Percentiles rank a stretch among this genome's conserved stretches.
These are phyloP conservation scores for Schizophyllum amplum DNA, from an alignment of 1,284 basidiomycete species.

Conservation along the genomic window DNA sequence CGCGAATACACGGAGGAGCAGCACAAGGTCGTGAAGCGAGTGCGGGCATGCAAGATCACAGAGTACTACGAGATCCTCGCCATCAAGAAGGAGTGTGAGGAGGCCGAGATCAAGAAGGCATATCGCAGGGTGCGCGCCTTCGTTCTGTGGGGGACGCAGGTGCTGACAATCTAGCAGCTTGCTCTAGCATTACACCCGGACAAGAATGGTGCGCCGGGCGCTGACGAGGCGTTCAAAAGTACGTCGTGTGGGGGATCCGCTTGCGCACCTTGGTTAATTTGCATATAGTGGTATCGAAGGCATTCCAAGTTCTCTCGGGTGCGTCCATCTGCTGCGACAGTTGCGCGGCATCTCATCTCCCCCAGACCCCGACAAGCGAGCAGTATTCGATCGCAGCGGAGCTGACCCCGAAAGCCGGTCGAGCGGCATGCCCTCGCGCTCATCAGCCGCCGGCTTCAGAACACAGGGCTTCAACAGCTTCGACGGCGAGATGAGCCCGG, in stretches of 20 bases:
- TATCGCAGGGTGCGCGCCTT: slow-evolving; percentile 79
- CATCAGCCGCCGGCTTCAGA: slow-evolving; percentile 30
- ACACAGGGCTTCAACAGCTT: slow-evolving; percentile 37
- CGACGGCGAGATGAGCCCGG: slow-evolving; percentile 86
- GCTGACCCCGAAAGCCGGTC: slow-evolving; percentile 81
- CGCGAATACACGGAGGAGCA: slow-evolving; percentile 87
- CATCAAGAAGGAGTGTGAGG: slow-evolving; percentile 80
- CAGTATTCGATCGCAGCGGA: slow-evolving; percentile 82
- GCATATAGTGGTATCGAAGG: slow-evolving; percentile 89
- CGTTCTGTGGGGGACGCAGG: slow-evolving; percentile 2
- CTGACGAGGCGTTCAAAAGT: slow-evolving; percentile 99
- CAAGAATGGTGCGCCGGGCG: slow-evolving; percentile 96
- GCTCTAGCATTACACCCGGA: slow-evolving; percentile 94
- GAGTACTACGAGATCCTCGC: slow-evolving; percentile 93
- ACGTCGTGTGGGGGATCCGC: no score
- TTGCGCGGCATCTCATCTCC: slow-evolving; percentile 3
- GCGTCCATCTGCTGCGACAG: slow-evolving; percentile 12
- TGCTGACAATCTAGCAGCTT: slow-evolving; percentile 42
- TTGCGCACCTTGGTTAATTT: no score
- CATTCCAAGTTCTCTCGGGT: slow-evolving; percentile 91
- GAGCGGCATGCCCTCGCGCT: slow-evolving; percentile 55
- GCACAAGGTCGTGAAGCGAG: slow-evolving; percentile 77
- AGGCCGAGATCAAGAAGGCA: slow-evolving; percentile 91
- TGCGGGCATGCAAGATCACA: slow-evolving; percentile 78
- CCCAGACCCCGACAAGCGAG: slow-evolving; percentile 82